Evolutionary conservation across 2,329 filamentous ascomycete species (phyloP), one percentile per base, ranked within the genome.

Genomic region (Diaporthe capsici): DNA sequence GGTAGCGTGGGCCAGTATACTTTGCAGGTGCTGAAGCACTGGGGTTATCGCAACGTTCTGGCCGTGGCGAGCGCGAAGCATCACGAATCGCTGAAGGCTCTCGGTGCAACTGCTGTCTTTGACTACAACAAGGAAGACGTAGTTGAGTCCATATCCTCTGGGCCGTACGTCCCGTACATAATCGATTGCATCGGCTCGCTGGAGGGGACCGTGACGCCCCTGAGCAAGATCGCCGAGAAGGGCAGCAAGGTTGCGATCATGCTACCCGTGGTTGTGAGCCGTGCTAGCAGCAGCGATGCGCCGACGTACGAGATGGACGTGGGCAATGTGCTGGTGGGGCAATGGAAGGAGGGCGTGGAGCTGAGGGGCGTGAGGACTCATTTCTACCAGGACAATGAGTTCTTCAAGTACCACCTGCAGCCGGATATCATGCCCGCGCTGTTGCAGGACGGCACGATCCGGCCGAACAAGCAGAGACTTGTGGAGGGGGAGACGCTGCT

Each of bases 291-390:
- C 6, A 84, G 83, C 0, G 82, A 86, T 25, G 83, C 81, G 75
- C 90, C 91, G 0, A 84, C 87, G 76, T 92, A 91, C 73, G 84
- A 85, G 49, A 90, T 91, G 88, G 88, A 91, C 68, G 87, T 86
- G 1, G 61, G 78, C n/a, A 82, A 82, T 10, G 84, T 81, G 15
- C 84, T 86, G 9, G 57, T 76, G 1, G 84, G 79, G 0, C 78
- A 84, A 47, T 92, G 90, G 90, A 83, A 83, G 4, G 84, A 88
- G 4, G 90, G 88, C 0, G 90, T 92, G 1, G 81, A 86, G 13
- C 82, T 86, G 4, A 84, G 82, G 28, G 91, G 91, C 5, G 90
- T 92, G 10, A 82, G 90, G 75, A 91, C 90, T 20, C 87, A 89
- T 81, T 88, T 87, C 76, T 91, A 90, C 77, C 82, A 83, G 60